These are phyloP conservation scores for Peterozyma xylosa DNA, from an alignment of 805 yeast species.

Conservation along the genomic window DNA sequence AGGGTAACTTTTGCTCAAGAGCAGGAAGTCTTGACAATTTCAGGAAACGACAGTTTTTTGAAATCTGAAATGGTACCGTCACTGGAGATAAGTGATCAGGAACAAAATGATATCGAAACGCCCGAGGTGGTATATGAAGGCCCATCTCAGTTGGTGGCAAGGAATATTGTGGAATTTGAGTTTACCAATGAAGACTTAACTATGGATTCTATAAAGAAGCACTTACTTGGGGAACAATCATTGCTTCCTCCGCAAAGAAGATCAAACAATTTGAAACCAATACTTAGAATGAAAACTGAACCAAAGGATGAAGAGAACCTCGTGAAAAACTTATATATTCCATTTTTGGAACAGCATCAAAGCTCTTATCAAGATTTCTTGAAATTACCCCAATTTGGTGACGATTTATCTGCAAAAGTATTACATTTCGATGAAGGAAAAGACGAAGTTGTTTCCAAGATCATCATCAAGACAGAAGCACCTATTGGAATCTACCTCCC, in stretches of 20 bases:
- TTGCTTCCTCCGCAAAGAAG: conserved; percentile 43
- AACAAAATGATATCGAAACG: not conserved
- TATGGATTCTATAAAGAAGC: conserved; percentile 22
- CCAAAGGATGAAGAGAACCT: conserved; percentile 5
- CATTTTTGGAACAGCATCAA: conserved; percentile 6
- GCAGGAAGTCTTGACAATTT: conserved; percentile 2
- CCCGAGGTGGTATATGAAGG: conserved; percentile 42
- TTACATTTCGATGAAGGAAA: conserved; percentile 36
- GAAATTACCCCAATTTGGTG: conserved; percentile 59
- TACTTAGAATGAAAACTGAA: conserved; percentile 16
- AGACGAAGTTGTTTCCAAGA: conserved; percentile 36
- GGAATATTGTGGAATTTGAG: conserved; percentile 46
- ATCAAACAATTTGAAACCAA: conserved; percentile 46
- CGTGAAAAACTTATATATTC: conserved; percentile 9
- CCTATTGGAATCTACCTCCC: conserved; percentile 70
- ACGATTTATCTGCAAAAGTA: conserved; percentile 31
- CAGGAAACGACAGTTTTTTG: not conserved
- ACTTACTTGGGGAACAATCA: conserved; percentile 61
- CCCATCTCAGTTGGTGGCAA: conserved; percentile 55
- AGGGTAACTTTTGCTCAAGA: conserved; percentile 12
- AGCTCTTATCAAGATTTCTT: conserved; percentile 32
- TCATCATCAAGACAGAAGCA: conserved; percentile 56
- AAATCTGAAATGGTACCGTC: too few species aligned
- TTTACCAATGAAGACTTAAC: conserved; percentile 32
- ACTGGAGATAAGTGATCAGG: not conserved